A percentile compares a stretch with the other conserved stretches of the same genome.
phyloP scores from a whole-genome alignment of 2,329 filamentous ascomycete species.

The Fonsecaea pugnacius region DNA sequence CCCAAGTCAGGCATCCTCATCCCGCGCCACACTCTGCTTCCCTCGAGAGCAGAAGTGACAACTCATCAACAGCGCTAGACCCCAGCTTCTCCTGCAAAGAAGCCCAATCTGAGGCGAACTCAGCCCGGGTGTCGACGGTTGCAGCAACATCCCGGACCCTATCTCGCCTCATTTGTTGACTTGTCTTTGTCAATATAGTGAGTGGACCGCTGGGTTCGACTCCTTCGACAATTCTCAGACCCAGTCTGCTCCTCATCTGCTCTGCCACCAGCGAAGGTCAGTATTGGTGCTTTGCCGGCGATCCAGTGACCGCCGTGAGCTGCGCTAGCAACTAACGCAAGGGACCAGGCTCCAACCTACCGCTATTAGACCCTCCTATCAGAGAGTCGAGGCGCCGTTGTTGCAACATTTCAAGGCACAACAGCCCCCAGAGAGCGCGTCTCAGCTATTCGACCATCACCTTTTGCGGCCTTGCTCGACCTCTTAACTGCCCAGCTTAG shows the following conservation, averaged over 20 bases:
- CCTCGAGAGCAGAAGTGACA: conserved; percentile 41
- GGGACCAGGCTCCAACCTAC: conserved; percentile 46
- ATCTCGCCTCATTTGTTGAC: conserved; percentile 35
- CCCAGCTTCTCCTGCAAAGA: conserved; percentile 49
- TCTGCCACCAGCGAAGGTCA: conserved; percentile 20
- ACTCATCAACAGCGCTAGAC: conserved; percentile 46
- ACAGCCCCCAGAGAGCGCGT: conserved; percentile 29
- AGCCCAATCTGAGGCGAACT: conserved; percentile 46
- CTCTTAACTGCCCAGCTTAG: conserved; percentile 28
- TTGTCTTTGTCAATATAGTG: conserved; percentile 31
- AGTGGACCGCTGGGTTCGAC: conserved; percentile 29
- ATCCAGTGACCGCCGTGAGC: conserved; percentile 49
- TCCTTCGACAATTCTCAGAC: conserved; percentile 22
- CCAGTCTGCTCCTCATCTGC: conserved; percentile 13
- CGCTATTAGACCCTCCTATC: conserved; percentile 49
- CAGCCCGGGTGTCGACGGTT: conserved; percentile 27
- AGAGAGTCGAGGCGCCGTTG: conserved; percentile 35
- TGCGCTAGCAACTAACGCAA: conserved; percentile 52
- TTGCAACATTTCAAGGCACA: conserved; percentile 30
- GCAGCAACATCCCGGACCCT: conserved; percentile 25
- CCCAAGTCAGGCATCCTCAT: conserved; percentile 25
- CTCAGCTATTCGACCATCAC: conserved; percentile 27
- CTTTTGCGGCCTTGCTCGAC: conserved; percentile 13
- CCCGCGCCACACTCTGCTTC: conserved; percentile 28
- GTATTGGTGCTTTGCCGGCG: conserved; percentile 36